Evolutionary conservation across 176 grass and related monocot species (phyloP).

Genomic region (Paspalum notatum): DNA sequence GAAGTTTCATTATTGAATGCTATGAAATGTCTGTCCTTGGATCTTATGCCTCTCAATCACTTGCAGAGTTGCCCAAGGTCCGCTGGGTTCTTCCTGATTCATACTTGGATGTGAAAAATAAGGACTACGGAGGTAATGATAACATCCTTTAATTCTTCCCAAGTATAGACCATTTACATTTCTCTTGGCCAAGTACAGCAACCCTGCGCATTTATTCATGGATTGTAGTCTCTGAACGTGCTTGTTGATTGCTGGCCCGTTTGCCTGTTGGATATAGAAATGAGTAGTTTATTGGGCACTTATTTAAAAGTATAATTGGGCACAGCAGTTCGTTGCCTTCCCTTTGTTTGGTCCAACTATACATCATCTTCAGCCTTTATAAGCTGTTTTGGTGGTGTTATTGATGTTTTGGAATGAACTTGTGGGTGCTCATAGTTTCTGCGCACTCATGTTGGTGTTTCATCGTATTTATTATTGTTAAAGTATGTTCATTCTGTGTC

Average conservation of each 20-base stretch:
- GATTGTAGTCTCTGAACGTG: neutral
- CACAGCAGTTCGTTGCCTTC: neutral
- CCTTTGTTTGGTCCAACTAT: neutral
- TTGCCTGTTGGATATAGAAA: neutral
- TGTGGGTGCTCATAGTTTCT: neutral
- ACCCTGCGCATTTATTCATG: neutral
- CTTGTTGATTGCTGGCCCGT: neutral
- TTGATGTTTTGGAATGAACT: neutral
- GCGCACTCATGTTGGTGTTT: neutral
- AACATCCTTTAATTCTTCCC: neutral
- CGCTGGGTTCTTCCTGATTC: conserved; percentile 87
- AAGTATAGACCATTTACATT: neutral
- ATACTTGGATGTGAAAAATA: conserved; percentile 74
- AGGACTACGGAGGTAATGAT: conserved; percentile 81
- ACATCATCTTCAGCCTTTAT: neutral
- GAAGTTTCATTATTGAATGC: neutral
- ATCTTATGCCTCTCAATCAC: conserved; percentile 36
- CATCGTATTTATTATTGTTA: no score
- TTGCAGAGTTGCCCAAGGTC: conserved; percentile 67
- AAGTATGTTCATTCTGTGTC: neutral
- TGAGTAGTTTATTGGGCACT: no score
- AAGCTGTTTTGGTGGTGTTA: neutral
- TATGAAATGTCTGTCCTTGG: neutral
- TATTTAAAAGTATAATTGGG: neutral
- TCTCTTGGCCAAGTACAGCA: neutral